Evolutionary conservation across 768 basidiomycete species (phyloP).

Genomic region (Sporobolomyces pararoseus): DNA sequence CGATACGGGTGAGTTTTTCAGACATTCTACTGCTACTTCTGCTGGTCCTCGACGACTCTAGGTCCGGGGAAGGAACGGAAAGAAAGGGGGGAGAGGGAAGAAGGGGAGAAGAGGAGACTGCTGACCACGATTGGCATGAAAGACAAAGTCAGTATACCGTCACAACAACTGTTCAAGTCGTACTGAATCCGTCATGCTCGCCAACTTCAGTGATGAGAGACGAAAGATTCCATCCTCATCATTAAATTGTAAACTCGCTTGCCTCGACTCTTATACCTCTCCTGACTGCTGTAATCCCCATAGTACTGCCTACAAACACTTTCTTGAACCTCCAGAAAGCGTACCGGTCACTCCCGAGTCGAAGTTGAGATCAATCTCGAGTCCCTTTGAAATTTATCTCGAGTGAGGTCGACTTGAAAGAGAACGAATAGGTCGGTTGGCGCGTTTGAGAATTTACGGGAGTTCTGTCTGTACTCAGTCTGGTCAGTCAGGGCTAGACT

Average conservation of each 20-base stretch:
- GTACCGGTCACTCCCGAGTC: not conserved
- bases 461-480: no score
- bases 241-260: not conserved
- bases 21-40: conserved; percentile 56
- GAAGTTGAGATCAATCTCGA: not conserved
- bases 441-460: no score
- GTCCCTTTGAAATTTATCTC: not conserved
- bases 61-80: not conserved
- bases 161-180: not conserved
- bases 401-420: no score
- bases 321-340: not conserved
- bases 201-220: no score
- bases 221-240: no score
- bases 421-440: no score
- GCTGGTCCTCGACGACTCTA: not conserved
- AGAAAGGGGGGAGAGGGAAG: not conserved
- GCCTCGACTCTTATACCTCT: not conserved
- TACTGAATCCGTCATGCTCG: not conserved
- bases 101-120: not conserved
- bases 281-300: not conserved
- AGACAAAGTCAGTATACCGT: not conserved
- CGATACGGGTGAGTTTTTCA: conserved; percentile 83
- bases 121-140: not conserved
- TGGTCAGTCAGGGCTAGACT: no score
- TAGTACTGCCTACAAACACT: not conserved